Evolutionary conservation across 768 basidiomycete genomes (phyloP).

Genomic region (Mycena capillaripes): DNA sequence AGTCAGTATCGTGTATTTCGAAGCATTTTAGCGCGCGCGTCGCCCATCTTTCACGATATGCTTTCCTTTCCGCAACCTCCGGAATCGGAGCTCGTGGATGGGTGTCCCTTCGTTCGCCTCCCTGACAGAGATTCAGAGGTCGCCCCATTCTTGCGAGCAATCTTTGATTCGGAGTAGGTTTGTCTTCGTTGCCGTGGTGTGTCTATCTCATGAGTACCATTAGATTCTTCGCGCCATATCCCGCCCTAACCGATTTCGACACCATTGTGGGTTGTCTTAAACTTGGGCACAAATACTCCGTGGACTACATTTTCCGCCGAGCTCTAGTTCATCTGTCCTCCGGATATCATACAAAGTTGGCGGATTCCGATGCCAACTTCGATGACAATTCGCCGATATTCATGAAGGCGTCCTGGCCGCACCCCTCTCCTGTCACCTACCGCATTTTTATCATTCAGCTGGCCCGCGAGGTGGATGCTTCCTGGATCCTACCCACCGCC

Average conservation of each 20-base stretch:
- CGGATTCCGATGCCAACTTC: neutral
- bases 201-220: neutral
- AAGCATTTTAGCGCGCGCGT: constrained; percentile 9
- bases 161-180: constrained; percentile 16
- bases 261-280: neutral
- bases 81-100: constrained; percentile 27
- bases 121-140: constrained; percentile 25
- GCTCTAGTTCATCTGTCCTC: constrained; percentile 17
- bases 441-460: neutral
- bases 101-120: constrained; percentile 35
- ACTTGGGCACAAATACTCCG: constrained; percentile 19
- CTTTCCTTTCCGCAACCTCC: constrained; percentile 21
- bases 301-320: neutral
- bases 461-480: constrained; percentile 22
- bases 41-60: constrained; percentile 24
- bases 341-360: neutral
- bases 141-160: constrained; percentile 6
- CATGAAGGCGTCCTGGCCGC: neutral
- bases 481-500: constrained; percentile 8
- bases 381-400: neutral
- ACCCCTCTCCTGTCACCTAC: neutral
- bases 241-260: neutral
- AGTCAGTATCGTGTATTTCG: constrained; percentile 28
- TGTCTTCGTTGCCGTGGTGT: neutral
- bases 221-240: constrained; percentile 19